Evolutionary conservation across 257 asterid genomes (phyloP), one percentile per base, ranked within the genome.

Genomic region (Solanum sejunctum): DNA sequence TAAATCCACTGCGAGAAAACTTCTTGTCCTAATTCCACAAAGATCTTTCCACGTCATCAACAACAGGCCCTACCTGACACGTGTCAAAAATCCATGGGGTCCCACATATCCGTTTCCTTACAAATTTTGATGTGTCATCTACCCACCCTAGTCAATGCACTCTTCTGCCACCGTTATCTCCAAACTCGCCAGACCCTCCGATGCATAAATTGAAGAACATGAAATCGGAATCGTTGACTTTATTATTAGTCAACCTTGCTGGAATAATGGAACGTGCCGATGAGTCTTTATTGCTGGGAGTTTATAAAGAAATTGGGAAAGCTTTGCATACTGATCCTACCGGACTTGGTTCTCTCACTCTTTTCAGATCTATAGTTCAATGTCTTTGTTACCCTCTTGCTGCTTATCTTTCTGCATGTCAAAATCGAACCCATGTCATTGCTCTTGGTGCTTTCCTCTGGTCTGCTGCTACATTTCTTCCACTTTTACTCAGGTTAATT

Each of bases 221-320:
- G 89, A 84, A 84, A 83, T 83, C 97, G 8, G 96, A 91, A 85
- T 87, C 91, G 7, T 23, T 88, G 85, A 95, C 95, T 7, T 86
- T 94, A 9, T 78, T 95, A 12, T 88, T 95, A 5, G 93, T 92
- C 0, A 93, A 95, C 79, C 87, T 94, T 0, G 97, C 95, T 70
- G 97, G 97, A 6, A 94, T 95, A 10, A 95, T 95, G 97, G 98
- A 95, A 81, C 78, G 92, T 20, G 97, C 98, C 49, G 97, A 93
- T 54, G 98, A 94, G 67, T 89, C 97, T 1, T 45, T 95, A 81
- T 86, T 95, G 54, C 97, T 97, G 7, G 98, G 95, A 2, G 98
- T 94, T 1, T 94, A 71, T 2, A 28, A 28, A 86, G 91, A 92
- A 26, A 97, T 95, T 10, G 98, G 99, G 0, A 93, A 87, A 18